Percentiles rank a stretch among this genome's conserved stretches.
phyloP scores from a whole-genome alignment of 2,329 filamentous ascomycete genomes.

The Grosmannia clavigera region DNA sequence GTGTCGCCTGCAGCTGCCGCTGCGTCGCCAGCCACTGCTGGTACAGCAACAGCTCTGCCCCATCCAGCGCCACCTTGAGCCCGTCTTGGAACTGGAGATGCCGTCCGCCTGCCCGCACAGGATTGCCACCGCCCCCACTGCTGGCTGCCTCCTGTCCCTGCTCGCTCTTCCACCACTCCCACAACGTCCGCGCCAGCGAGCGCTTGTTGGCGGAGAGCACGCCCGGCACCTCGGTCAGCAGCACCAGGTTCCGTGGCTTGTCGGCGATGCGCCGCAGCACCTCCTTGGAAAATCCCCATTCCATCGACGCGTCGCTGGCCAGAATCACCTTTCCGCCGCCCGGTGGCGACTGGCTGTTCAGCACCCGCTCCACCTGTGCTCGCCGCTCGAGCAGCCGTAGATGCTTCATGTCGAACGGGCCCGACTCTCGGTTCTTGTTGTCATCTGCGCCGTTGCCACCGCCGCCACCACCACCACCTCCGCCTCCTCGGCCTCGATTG shows the following conservation, averaged over 20 bases:
- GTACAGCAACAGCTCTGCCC: slow-evolving; percentile 67
- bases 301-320: slow-evolving; percentile 77
- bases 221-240: slow-evolving; percentile 66
- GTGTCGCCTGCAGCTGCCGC: slow-evolving; percentile 70
- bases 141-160: slow-evolving; percentile 30
- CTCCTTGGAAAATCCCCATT: slow-evolving; percentile 90
- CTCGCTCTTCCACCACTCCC: slow-evolving; percentile 51
- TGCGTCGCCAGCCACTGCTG: slow-evolving; percentile 89
- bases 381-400: slow-evolving; percentile 72
- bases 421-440: slow-evolving; percentile 41
- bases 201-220: slow-evolving; percentile 29
- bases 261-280: slow-evolving; percentile 61
- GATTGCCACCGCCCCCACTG: slow-evolving; percentile 43
- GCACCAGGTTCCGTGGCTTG: slow-evolving; percentile 69
- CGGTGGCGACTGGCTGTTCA: slow-evolving; percentile 31
- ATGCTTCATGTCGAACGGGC: slow-evolving; percentile 84
- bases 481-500: slow-evolving; percentile 33
- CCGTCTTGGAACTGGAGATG: slow-evolving; percentile 49
- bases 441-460: slow-evolving; percentile 31
- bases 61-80: slow-evolving; percentile 53
- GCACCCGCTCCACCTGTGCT: slow-evolving; percentile 63
- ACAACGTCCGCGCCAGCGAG: slow-evolving; percentile 62
- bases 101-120: slow-evolving; percentile 52
- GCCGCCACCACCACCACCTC: slow-evolving; percentile 31
- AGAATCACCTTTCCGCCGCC: slow-evolving; percentile 62